Evolutionary conservation across 2,329 filamentous ascomycete genomes (phyloP), one percentile per base, ranked within the genome.

Genomic region (Chaetomiaceae sp.): DNA sequence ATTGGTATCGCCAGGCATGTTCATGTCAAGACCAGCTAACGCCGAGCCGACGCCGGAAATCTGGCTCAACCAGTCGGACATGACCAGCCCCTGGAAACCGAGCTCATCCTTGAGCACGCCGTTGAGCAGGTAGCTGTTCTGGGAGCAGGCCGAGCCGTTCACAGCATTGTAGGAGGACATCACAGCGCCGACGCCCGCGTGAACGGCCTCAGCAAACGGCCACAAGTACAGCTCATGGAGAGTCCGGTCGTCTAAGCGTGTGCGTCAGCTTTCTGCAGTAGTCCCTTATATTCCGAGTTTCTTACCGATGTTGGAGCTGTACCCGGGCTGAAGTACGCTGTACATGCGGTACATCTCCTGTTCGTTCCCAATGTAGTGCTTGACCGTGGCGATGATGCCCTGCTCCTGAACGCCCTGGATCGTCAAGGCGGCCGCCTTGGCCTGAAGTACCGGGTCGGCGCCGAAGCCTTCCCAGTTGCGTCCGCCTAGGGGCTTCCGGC

Each of bases 31-130:
- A 2, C 87, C 86, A 33, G 84, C 81, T 10, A 91, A 68, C 4
- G 85, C 83, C 54, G 81, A 81, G 15, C 77, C 79, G 12, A 91
- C 84, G 6, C 87, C 87, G 8, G 80, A 83, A 51, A 84, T 74
- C 61, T 90, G 86, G 3, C 85, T 85, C 15, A 88, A 68, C 85
- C 86, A 93, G 62, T 94, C 87, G n/a, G 76, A 80, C 77, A 87
- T 81, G 47, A 91, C 75, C 57, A 88, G 88, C 0, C 86, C 86
- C 55, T 88, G 84, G 68, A 91, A 91, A 34, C 85, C 86, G 1
- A 91, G 72, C 65, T 93, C 86, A 22, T 77, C 76, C 68, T 93
- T 93, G 56, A 93, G 71, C 2, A 93, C 67, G 36, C 81, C 79
- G 60, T 93, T 93, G 55, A 88, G 68, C 9, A 84, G 65, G 58